These are phyloP conservation scores for Carallia pectinifolia DNA, from an alignment of 345 rosid genomes.

Conservation along the genomic window DNA sequence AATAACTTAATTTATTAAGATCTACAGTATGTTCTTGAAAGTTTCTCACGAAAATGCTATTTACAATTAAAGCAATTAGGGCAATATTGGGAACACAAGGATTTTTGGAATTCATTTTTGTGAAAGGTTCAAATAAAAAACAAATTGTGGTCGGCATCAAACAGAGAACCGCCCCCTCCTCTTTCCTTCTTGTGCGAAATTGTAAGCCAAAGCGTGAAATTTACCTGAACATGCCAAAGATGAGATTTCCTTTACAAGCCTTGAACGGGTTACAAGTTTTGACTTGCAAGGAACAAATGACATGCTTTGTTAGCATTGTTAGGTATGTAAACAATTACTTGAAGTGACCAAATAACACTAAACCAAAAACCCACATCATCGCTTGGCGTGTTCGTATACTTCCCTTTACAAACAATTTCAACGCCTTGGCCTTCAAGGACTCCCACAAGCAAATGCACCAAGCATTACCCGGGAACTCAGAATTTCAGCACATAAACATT, in stretches of 20 bases:
- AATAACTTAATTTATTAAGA: no score
- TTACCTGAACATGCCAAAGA: background rate
- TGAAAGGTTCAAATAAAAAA: no score
- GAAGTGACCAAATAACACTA: slow-evolving; percentile 7
- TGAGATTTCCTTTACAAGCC: background rate
- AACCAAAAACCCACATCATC: slow-evolving; percentile 5
- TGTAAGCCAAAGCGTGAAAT: background rate
- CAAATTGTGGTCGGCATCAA: no score
- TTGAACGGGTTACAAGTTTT: slow-evolving; percentile 1
- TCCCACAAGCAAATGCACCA: background rate
- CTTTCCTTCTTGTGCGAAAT: background rate
- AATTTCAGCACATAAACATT: background rate
- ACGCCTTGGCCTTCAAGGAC: background rate
- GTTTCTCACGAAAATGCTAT: no score
- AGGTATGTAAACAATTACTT: slow-evolving; percentile 4
- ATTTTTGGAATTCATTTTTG: no score
- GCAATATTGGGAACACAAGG: no score
- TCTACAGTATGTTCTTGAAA: no score
- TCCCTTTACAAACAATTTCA: background rate
- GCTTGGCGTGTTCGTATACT: slow-evolving; percentile 19
- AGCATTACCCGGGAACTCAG: background rate
- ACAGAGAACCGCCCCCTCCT: no score
- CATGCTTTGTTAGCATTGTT: background rate
- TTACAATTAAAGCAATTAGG: no score
- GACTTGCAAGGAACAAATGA: slow-evolving; percentile 16